Evolutionary conservation across 2,329 filamentous ascomycete genomes (phyloP).

Genomic region (Fusarium graminum): DNA sequence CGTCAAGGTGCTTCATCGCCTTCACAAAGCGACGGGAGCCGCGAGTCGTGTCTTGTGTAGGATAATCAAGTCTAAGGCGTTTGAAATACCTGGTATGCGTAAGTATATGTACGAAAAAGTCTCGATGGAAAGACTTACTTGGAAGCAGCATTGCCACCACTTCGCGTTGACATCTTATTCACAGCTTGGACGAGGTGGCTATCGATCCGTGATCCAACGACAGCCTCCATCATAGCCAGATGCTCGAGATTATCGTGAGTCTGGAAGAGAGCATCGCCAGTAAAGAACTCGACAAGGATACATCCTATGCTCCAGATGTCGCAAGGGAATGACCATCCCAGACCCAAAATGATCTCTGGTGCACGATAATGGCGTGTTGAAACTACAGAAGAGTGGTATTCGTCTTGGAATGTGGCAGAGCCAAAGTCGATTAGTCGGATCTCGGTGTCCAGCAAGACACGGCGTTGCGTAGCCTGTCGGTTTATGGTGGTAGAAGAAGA

Average conservation of each 20-base stretch:
- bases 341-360: conserved; percentile 77
- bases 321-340: conserved; percentile 79
- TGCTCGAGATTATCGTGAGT: conserved; percentile 80
- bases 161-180: conserved; percentile 67
- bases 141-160: conserved; percentile 70
- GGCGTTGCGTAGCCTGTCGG: conserved; percentile 72
- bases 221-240: conserved; percentile 81
- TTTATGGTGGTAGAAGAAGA: conserved; percentile 72
- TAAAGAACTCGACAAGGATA: conserved; percentile 79
- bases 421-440: conserved; percentile 79
- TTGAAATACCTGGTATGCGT: conserved; percentile 72
- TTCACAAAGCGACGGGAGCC: conserved; percentile 76
- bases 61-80: conserved; percentile 74
- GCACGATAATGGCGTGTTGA: conserved; percentile 78
- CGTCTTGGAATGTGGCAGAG: conserved; percentile 78
- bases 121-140: conserved; percentile 63
- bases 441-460: conserved; percentile 75
- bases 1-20: conserved; percentile 77
- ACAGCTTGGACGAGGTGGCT: conserved; percentile 64
- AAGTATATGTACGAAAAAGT: conserved; percentile 32
- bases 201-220: conserved; percentile 72
- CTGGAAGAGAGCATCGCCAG: conserved; percentile 77
- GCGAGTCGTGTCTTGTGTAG: conserved; percentile 71
- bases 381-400: conserved; percentile 79
- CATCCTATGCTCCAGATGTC: conserved; percentile 82